These are phyloP conservation scores for Scedosporium dehoogii DNA, from an alignment of 2,329 filamentous ascomycete genomes.

Conservation along the genomic window DNA sequence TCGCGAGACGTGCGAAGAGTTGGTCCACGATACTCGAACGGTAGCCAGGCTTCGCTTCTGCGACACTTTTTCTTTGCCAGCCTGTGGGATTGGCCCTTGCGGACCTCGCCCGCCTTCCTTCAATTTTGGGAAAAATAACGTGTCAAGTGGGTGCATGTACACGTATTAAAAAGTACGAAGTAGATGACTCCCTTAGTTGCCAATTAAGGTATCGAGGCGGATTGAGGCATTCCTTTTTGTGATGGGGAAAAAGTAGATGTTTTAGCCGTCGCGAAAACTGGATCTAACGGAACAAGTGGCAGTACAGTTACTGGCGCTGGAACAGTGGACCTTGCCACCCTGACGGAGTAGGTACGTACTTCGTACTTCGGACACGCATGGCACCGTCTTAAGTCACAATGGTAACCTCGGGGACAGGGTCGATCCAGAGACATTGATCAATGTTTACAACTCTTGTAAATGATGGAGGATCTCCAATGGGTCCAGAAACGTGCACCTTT, in stretches of 20 bases:
- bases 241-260: background rate
- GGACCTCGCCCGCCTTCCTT: background rate
- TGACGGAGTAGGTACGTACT: background rate
- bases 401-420: background rate
- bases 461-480: background rate
- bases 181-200: background rate
- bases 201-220: background rate
- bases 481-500: background rate
- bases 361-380: no score
- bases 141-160: background rate
- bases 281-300: background rate
- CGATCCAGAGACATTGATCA: background rate
- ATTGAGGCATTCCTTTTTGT: background rate
- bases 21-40: no score
- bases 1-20: no score
- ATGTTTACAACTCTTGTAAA: background rate
- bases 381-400: background rate
- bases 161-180: background rate
- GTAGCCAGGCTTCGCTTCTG: no score
- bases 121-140: background rate
- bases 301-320: background rate
- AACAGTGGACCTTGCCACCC: background rate
- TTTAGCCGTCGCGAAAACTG: background rate
- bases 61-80: no score
- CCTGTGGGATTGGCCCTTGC: background rate